A percentile compares a stretch with the other conserved stretches of the same genome.
Conservation (phyloP, 257 asterid species). For the Oldenlandia corymbosa region DNA sequence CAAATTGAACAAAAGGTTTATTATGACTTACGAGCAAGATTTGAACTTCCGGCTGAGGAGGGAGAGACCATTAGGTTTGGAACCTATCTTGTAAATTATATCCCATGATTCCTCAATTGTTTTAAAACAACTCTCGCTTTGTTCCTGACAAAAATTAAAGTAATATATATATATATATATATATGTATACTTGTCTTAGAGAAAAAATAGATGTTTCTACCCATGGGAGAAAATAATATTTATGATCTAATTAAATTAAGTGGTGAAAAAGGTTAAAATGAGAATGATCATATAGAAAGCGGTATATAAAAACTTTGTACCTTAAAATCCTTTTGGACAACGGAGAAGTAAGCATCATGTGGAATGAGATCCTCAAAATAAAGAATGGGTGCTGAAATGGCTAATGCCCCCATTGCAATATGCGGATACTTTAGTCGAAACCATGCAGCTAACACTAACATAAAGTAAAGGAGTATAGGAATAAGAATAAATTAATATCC, state of each 20-base stretch:
- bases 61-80: constrained; percentile 41
- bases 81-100: constrained; percentile 46
- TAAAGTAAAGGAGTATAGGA: not conserved
- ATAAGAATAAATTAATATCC: too few relatives aligned
- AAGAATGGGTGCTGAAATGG: constrained; percentile 27
- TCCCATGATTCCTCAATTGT: constrained; percentile 54
- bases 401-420: constrained; percentile 20
- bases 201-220: too few relatives aligned
- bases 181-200: too few relatives aligned
- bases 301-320: too few relatives aligned
- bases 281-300: too few relatives aligned
- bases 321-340: constrained; percentile 17
- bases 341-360: constrained; percentile 11
- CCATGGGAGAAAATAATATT: too few relatives aligned
- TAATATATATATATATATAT: too few relatives aligned
- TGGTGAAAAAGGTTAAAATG: too few relatives aligned
- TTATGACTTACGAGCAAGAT: constrained; percentile 13
- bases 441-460: constrained; percentile 28
- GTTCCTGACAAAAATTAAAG: too few relatives aligned
- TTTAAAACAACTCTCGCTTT: constrained; percentile 29
- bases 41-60: constrained; percentile 42
- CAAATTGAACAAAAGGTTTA: too few relatives aligned
- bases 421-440: constrained; percentile 28
- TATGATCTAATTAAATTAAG: too few relatives aligned
- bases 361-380: constrained; percentile 25